Evolutionary conservation across 768 basidiomycete genomes (phyloP).

Genomic region (Termitomyces heimii): DNA sequence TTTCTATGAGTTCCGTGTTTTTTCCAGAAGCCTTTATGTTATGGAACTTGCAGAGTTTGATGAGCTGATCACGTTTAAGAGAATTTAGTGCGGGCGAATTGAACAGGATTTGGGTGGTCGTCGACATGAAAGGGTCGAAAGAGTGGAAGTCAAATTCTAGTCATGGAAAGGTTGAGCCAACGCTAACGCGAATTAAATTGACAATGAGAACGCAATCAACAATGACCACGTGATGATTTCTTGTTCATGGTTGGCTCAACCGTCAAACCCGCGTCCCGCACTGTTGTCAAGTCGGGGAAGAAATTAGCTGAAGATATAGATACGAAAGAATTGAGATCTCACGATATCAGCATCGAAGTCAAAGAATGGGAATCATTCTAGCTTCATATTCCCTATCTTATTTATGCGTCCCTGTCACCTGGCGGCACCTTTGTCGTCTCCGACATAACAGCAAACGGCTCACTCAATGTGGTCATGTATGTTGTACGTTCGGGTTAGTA

Average conservation of each 20-base stretch:
- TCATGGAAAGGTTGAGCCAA: conserved; percentile 2
- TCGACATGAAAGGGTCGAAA: conserved; percentile 40
- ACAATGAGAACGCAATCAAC: neutral
- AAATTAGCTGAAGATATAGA: too few relatives aligned
- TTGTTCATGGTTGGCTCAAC: too few relatives aligned
- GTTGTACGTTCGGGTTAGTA: too few relatives aligned
- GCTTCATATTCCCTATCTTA: neutral
- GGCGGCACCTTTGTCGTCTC: too few relatives aligned
- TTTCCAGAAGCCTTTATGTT: conserved; percentile 76
- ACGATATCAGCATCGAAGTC: neutral
- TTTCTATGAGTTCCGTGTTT: conserved; percentile 66
- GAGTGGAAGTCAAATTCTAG: neutral
- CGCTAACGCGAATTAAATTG: neutral
- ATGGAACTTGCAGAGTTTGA: conserved; percentile 82
- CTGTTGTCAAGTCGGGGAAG: neutral
- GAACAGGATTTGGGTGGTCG: conserved; percentile 74
- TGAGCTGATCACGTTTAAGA: conserved; percentile 78
- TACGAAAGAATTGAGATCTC: neutral
- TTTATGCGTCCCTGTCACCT: too few relatives aligned
- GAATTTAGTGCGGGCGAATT: conserved; percentile 82
- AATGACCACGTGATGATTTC: conserved; percentile 1
- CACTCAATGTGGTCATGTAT: too few relatives aligned
- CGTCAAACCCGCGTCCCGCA: neutral
- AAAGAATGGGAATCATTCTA: neutral
- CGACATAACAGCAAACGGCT: neutral